A percentile compares a stretch with the other conserved stretches of the same genome.
phyloP scores from a whole-genome alignment of 2,329 filamentous ascomycete species.

The Epichloe sp. region DNA sequence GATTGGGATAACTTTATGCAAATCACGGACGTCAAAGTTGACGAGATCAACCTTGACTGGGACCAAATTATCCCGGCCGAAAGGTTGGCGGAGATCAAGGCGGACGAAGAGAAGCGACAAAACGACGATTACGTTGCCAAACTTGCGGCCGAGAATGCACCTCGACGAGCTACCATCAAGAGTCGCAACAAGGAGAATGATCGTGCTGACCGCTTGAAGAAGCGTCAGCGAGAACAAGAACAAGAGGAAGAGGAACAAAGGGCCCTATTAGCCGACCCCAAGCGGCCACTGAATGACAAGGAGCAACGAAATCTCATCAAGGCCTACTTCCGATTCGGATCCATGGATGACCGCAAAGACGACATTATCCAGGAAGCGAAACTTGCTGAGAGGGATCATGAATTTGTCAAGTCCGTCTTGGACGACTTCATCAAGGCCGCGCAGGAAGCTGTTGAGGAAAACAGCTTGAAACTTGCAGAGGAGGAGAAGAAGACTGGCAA shows the following conservation, averaged over 20 bases:
- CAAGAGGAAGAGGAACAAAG: slow-evolving; percentile 62
- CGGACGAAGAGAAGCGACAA: slow-evolving; percentile 72
- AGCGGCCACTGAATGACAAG: slow-evolving; percentile 80
- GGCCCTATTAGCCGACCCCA: slow-evolving; percentile 66
- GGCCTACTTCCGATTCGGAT: slow-evolving; percentile 82
- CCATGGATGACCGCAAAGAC: slow-evolving; percentile 74
- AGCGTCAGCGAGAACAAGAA: slow-evolving; percentile 49
- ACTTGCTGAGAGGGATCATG: slow-evolving; percentile 66
- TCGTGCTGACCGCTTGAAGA: slow-evolving; percentile 53
- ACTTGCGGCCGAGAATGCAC: slow-evolving; percentile 73
- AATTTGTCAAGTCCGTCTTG: slow-evolving; percentile 65
- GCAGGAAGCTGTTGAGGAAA: slow-evolving; percentile 46
- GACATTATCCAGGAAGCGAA: slow-evolving; percentile 83
- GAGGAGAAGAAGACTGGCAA: slow-evolving; percentile 77
- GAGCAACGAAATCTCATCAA: slow-evolving; percentile 86
- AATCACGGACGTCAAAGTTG: slow-evolving; percentile 94
- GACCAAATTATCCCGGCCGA: slow-evolving; percentile 97
- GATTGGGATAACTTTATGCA: slow-evolving; percentile 91
- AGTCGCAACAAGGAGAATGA: slow-evolving; percentile 45
- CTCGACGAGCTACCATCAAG: slow-evolving; percentile 57
- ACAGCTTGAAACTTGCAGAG: slow-evolving; percentile 59
- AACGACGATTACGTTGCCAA: slow-evolving; percentile 73
- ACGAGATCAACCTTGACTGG: slow-evolving; percentile 71
- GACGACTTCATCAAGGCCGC: slow-evolving; percentile 55
- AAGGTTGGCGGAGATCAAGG: slow-evolving; percentile 77